Base-by-base conservation (phyloP, 345 rosid species). In the Reutealis trisperma region DNA sequence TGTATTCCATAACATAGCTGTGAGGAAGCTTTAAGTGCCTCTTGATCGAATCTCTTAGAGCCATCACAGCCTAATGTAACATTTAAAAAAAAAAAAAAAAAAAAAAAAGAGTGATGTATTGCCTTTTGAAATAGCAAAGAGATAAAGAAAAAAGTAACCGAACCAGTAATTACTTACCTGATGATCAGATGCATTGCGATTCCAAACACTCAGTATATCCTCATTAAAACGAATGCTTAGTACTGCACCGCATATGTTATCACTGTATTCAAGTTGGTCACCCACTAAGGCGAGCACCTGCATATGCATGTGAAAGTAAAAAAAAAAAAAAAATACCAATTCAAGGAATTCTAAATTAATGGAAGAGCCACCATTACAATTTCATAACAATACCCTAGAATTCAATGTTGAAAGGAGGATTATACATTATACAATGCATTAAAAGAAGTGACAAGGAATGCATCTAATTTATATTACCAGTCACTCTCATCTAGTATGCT, bases 251-350 rank as follows among this genome's bases (percentile, higher is more conserved):
- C 98, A 95, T 75, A 90, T 90, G 88, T 90, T 87, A 71, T 91
- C 89, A 34, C 94, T 87, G 47, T 87, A 92, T 5, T 93, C 97
- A 78, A 96, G 96, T 75, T 92, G 99, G 83, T 92, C 92, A 41
- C 98, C 99, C 37, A 92, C 90, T 81, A 93, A 82, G 22, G 97
- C 99, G 82, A 91, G 97, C 73, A 95, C 96, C 99, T 93, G 88
- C 72, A 83, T 59, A 63, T 49, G 45, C 66, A 75, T 25, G 12
- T 8, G 44, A 22, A 27, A 32, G 44, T 14, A 7, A 44, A 55
- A 8, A 7, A 19, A 37, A 7, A 19, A 37, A 37, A 37, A 42
- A 51, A 69, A 60, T 19, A 22, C 52, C 54, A 37, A 4, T 16
- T 71, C 44, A 21, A 49, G 41, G 55, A 22, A 47, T 45, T 49